Conservation (phyloP, 2,329 filamentous ascomycete genomes). For the Gaeumannomyces tritici region DNA sequence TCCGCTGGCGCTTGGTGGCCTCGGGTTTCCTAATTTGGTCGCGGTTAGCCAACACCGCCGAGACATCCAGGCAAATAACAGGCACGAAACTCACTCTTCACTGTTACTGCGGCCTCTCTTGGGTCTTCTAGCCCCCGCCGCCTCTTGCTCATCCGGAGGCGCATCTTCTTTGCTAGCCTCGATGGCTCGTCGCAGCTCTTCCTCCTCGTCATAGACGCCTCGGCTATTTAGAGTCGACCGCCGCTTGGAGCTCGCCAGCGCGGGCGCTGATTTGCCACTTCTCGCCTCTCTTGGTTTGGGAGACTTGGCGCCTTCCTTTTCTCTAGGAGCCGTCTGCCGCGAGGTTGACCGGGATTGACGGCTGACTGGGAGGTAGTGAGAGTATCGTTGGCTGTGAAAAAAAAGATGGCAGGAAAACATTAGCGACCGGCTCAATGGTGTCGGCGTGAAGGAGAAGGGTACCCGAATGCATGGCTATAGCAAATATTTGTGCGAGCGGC, state of each 20-base stretch:
- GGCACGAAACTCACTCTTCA: constrained; percentile 67
- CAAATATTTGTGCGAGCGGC: not conserved
- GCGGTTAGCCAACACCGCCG: constrained; percentile 11
- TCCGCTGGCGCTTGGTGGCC: constrained; percentile 72
- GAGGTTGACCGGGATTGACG: constrained; percentile 54
- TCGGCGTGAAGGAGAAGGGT: not conserved
- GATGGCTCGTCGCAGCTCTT: constrained; percentile 77
- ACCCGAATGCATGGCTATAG: not conserved
- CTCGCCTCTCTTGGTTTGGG: constrained; percentile 45
- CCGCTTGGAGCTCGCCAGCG: constrained; percentile 57
- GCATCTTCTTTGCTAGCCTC: constrained; percentile 89
- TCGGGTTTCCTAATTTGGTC: constrained; percentile 51
- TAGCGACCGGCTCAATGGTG: not conserved
- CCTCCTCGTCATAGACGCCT: constrained; percentile 90
- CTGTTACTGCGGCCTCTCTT: constrained; percentile 87
- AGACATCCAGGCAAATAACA: constrained; percentile 7
- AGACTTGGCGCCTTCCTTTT: constrained; percentile 48
- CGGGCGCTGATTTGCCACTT: constrained; percentile 41
- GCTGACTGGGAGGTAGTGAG: constrained; percentile 53
- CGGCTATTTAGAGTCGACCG: constrained; percentile 97
- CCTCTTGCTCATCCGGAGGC: constrained; percentile 40
- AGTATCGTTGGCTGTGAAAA: constrained; percentile 32
- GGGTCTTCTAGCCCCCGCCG: constrained; percentile 49
- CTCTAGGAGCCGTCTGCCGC: not conserved
- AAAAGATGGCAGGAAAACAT: not conserved